Conservation (phyloP, 179 eudicot genomes). For the Corrigiola litoralis region DNA sequence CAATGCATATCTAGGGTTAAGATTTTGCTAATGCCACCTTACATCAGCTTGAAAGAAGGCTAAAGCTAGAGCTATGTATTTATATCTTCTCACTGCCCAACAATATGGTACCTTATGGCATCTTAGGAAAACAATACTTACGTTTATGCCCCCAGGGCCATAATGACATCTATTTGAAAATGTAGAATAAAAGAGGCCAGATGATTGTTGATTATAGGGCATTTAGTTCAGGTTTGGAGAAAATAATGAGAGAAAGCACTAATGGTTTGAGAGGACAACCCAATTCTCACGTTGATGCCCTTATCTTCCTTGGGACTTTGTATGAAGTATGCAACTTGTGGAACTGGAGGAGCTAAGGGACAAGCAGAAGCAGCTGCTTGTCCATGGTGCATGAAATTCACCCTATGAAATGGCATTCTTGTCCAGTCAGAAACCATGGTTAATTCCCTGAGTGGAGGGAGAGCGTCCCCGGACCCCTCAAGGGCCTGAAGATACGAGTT, state of each 20-base stretch:
- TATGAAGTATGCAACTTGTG: conserved; percentile 33
- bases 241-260: conserved; percentile 26
- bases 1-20: background rate
- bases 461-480: conserved; percentile 31
- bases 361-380: conserved; percentile 15
- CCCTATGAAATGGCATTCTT: conserved; percentile 26
- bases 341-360: conserved; percentile 26
- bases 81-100: conserved; percentile 1
- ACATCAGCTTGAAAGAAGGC: background rate
- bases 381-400: conserved; percentile 21
- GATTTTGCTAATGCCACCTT: conserved; percentile 4
- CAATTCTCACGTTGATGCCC: conserved; percentile 33
- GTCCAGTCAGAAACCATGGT: conserved; percentile 39
- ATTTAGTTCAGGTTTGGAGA: conserved; percentile 21
- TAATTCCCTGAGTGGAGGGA: conserved; percentile 31
- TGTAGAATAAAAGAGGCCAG: background rate
- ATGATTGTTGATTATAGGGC: background rate
- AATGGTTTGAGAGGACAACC: conserved; percentile 17
- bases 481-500: conserved; percentile 27
- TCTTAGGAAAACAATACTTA: background rate
- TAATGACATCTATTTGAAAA: background rate
- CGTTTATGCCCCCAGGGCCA: conserved; percentile 12
- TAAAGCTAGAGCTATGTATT: conserved; percentile 1
- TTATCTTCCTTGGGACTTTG: conserved; percentile 32
- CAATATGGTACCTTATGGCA: conserved; percentile 1